Evolutionary conservation across 2,329 filamentous ascomycete species (phyloP).

Genomic region (Parasarocladium wereldwijsianum): DNA sequence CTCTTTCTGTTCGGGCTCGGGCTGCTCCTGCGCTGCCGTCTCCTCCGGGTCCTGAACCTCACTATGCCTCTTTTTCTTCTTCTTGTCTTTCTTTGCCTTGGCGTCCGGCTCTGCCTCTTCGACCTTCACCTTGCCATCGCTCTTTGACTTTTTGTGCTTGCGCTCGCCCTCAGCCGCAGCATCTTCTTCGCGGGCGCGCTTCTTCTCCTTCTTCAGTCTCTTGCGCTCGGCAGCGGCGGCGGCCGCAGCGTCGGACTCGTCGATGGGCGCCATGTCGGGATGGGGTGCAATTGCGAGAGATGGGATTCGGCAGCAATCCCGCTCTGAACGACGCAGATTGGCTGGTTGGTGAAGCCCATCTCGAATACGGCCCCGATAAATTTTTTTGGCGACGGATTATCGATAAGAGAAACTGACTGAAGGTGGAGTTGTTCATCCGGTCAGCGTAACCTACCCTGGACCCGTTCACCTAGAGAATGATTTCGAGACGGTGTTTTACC

Average conservation of each 20-base stretch:
- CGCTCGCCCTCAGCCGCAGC: conserved; percentile 22
- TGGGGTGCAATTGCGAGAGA: conserved; percentile 8
- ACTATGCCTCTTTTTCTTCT: conserved; percentile 15
- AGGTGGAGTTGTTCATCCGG: neutral
- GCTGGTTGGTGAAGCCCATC: neutral
- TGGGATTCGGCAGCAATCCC: neutral
- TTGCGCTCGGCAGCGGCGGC: conserved; percentile 25
- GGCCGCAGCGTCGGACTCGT: conserved; percentile 14
- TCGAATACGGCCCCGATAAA: conserved; percentile 3
- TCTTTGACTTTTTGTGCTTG: conserved; percentile 36
- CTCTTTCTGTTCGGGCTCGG: conserved; percentile 8
- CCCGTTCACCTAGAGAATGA: too few relatives aligned
- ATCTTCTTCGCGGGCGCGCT: conserved; percentile 30
- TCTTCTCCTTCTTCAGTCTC: conserved; percentile 24
- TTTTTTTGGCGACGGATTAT: conserved; percentile 5
- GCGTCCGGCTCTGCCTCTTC: conserved; percentile 14
- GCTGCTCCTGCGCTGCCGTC: conserved; percentile 4
- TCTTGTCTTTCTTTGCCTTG: conserved; percentile 19
- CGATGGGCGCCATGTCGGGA: conserved; percentile 18
- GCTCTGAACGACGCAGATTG: neutral
- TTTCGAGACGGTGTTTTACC: too few relatives aligned
- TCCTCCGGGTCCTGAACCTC: conserved; percentile 6
- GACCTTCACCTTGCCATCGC: conserved; percentile 12
- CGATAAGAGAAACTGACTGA: conserved; percentile 1
- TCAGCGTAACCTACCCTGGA: too few relatives aligned